Evolutionary conservation across 2,329 filamentous ascomycete genomes (phyloP).

Genomic region (Nemania sp.): DNA sequence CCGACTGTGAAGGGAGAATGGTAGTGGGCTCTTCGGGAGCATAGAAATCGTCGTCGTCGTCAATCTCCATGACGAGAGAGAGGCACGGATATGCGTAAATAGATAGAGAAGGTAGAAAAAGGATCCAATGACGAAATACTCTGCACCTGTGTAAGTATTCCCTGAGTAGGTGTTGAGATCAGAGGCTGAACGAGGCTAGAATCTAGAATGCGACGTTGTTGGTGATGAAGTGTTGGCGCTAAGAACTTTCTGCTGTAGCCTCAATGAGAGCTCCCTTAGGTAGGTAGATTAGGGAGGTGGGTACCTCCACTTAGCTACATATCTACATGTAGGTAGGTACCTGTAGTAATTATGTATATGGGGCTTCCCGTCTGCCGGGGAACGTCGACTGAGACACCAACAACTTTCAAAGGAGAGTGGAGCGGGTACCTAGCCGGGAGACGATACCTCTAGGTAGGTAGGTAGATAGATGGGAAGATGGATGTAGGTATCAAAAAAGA

Average conservation of each 20-base stretch:
- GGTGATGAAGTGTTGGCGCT: background rate
- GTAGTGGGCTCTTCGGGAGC: slow-evolving; percentile 67
- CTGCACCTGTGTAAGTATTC: too few species aligned
- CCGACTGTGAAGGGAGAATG: slow-evolving; percentile 12
- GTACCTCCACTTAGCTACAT: background rate
- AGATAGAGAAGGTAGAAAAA: background rate
- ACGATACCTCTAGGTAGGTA: slow-evolving; percentile 13
- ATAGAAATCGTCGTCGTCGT: slow-evolving; percentile 77
- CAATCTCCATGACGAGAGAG: slow-evolving; percentile 69
- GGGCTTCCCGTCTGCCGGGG: too few species aligned
- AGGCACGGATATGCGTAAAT: background rate
- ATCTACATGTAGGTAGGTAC: too few species aligned
- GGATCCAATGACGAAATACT: too few species aligned
- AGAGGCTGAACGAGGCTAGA: background rate
- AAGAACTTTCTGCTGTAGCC: too few species aligned
- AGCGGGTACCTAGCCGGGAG: too few species aligned
- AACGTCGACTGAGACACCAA: too few species aligned
- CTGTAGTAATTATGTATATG: too few species aligned
- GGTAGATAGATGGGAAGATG: too few species aligned
- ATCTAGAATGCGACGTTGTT: background rate
- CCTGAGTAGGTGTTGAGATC: too few species aligned
- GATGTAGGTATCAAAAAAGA: background rate
- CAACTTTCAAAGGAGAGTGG: too few species aligned
- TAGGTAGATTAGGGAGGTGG: slow-evolving; percentile 24
- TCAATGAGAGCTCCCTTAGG: too few species aligned